phyloP scores from a whole-genome alignment of 225 moss, liverwort and hornwort genomes.

The Lunularia cruciata region DNA sequence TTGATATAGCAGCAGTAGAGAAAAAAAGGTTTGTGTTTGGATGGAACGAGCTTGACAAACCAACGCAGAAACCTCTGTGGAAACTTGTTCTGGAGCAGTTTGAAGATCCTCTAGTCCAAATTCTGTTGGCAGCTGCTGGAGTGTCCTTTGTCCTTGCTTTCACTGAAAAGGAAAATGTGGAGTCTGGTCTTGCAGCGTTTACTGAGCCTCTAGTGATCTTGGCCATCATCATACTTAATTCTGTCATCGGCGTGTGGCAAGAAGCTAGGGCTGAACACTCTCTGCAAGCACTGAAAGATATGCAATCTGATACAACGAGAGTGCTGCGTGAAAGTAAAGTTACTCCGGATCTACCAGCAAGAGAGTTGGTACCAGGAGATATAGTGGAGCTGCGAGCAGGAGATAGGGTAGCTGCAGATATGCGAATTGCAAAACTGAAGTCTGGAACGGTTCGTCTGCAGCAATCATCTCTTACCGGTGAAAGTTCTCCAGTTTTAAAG shows the following conservation, averaged over 20 bases:
- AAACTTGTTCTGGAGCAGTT: slow-evolving; percentile 59
- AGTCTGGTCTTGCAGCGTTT: slow-evolving; percentile 41
- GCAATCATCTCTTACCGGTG: slow-evolving; percentile 55
- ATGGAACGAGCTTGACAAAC: slow-evolving; percentile 64
- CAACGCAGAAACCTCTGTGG: slow-evolving; percentile 52
- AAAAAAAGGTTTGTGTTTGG: slow-evolving; percentile 43
- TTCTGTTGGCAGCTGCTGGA: slow-evolving; percentile 54
- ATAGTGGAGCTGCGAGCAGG: slow-evolving; percentile 55
- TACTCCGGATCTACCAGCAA: slow-evolving; percentile 45
- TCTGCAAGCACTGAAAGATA: slow-evolving; percentile 49
- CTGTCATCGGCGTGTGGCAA: slow-evolving; percentile 64
- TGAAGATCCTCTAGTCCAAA: slow-evolving; percentile 56
- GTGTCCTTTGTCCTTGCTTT: slow-evolving; percentile 53
- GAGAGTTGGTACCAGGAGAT: slow-evolving; percentile 58
- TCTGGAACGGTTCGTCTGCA: slow-evolving; percentile 54
- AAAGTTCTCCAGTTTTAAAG: slow-evolving; percentile 55
- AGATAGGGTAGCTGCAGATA: slow-evolving; percentile 55
- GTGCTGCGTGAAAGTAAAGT: slow-evolving; percentile 36
- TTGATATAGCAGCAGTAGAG: slow-evolving; percentile 36
- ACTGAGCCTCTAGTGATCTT: slow-evolving; percentile 54
- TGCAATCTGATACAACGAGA: slow-evolving; percentile 49
- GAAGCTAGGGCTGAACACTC: slow-evolving; percentile 59
- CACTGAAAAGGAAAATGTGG: slow-evolving; percentile 35
- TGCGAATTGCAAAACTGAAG: slow-evolving; percentile 43
- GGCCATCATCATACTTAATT: slow-evolving; percentile 54